These are phyloP conservation scores for Corymbia maculata DNA, from an alignment of 345 rosid species.

Conservation along the genomic window DNA sequence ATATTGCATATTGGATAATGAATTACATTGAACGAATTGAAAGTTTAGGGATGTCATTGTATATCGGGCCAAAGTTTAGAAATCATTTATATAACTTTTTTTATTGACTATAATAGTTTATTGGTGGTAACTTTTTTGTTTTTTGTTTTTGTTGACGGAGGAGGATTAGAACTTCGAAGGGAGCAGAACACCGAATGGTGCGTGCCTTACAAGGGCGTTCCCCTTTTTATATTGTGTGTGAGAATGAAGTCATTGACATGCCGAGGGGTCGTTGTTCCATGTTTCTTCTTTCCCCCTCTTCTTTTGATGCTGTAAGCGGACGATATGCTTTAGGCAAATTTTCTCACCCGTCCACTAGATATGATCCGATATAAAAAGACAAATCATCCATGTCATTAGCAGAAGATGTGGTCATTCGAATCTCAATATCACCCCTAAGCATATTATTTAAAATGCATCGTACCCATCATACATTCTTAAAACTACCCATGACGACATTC, in stretches of 20 bases:
- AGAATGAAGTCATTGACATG: neutral
- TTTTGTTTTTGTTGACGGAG: neutral
- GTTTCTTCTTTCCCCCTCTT: neutral
- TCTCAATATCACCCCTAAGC: neutral
- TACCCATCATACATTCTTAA: neutral
- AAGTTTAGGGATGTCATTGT: too few relatives aligned
- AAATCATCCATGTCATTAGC: neutral
- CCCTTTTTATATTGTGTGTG: neutral
- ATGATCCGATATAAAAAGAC: neutral
- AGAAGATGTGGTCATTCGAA: neutral
- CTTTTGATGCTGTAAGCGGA: neutral
- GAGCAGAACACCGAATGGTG: neutral
- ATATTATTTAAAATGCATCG: too few relatives aligned
- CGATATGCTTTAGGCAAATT: neutral
- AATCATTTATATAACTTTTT: neutral
- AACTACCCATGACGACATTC: neutral
- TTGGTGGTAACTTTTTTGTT: too few relatives aligned
- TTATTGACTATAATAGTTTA: neutral
- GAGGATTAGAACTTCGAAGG: neutral
- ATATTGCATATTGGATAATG: too few relatives aligned
- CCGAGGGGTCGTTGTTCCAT: neutral
- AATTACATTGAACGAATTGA: too few relatives aligned
- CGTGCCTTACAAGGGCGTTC: neutral
- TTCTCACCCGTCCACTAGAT: neutral
- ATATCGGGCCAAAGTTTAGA: accelerated